Conservation (phyloP, 2,329 filamentous ascomycete species). For the Chaetomiaceae sp. region DNA sequence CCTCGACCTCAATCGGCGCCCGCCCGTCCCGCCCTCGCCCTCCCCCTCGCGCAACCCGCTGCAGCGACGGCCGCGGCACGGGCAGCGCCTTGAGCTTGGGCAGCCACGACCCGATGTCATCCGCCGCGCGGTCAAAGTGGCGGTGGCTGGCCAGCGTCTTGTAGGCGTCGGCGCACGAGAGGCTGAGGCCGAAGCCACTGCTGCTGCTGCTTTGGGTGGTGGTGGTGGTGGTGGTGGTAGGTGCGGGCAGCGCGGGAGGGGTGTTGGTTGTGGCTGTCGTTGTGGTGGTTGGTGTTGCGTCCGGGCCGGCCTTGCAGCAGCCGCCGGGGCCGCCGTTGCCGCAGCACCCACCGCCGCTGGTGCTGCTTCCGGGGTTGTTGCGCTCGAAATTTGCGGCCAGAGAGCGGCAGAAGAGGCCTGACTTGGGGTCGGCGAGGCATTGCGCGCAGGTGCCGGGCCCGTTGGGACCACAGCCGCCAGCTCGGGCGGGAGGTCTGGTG, state of each 20-base stretch:
- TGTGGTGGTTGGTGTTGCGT: slow-evolving; percentile 12
- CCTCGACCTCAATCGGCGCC: slow-evolving; percentile 68
- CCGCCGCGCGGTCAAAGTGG: slow-evolving; percentile 66
- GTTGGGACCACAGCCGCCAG: slow-evolving; percentile 51
- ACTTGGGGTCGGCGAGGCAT: slow-evolving; percentile 70
- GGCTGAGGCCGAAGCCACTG: slow-evolving; percentile 43
- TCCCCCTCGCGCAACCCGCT: slow-evolving; percentile 23
- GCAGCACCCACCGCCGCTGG: slow-evolving; percentile 48
- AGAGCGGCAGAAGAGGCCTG: slow-evolving; percentile 76
- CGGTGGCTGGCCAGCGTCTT: slow-evolving; percentile 72
- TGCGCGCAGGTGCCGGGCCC: slow-evolving; percentile 75
- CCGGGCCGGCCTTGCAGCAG: slow-evolving; percentile 56
- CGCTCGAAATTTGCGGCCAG: slow-evolving; percentile 60
- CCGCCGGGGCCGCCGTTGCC: slow-evolving; percentile 54
- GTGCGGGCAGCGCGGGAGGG: slow-evolving; percentile 11
- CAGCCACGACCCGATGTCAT: slow-evolving; percentile 70
- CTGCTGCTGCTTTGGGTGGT: neutral
- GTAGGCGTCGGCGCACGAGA: slow-evolving; percentile 72
- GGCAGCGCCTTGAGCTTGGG: slow-evolving; percentile 62
- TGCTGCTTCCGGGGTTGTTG: slow-evolving; percentile 16
- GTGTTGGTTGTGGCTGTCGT: neutral
- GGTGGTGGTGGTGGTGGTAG: neutral
- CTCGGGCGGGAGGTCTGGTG: slow-evolving; percentile 23
- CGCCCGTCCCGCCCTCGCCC: slow-evolving; percentile 28
- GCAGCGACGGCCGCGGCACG: slow-evolving; percentile 19